Base-by-base conservation (phyloP, 805 yeast species). In the Grigorovia jiainica region DNA sequence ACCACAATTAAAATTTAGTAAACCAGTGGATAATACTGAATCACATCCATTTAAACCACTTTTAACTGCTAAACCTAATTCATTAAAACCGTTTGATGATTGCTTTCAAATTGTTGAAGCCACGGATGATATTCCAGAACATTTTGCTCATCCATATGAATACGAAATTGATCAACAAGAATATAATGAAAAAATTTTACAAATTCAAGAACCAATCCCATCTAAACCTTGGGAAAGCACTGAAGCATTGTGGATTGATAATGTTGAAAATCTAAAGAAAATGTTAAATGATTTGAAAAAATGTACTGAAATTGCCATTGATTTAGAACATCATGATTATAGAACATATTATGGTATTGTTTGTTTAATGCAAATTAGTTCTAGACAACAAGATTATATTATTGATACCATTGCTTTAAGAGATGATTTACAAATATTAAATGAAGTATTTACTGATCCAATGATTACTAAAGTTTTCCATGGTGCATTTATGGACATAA, bases 401-500 rank as follows among this genome's bases (percentile, higher is more conserved):
- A 70, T 92, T 4, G 99, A 92, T 58, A 86, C 97, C 0, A 64
- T 92, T 25, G 76, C 78, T 1, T 69, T 92, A 29, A 68, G 96
- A 43, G 85, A 82, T 32, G 84, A 85, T 45, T 65, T 92, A 38
- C 66, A 71, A 38, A 61, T 62, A 1, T 65, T 92, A 43, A 92
- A 92, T 63, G 68, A 65, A 35, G 75, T 90, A 1, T 87, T 90
- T 49, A 73, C 97, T 2, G 68, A 92, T 61, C 97, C 97, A 0
- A 51, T 64, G 5, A 79, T 90, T 25, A 67, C 86, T 23, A 92
- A 92, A 57, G 94, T 92, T 1, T 78, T 92, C 50, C 99, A 92
- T 60, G 99, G 99, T 46, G 95, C 98, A 0, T 80, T 77, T 51
- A 87, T 87, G 95, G 99, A 92, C 68, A 83, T 92, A 4, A 79